Conservation (phyloP, 768 basidiomycete species). For the Collybiopsis luxurians region DNA sequence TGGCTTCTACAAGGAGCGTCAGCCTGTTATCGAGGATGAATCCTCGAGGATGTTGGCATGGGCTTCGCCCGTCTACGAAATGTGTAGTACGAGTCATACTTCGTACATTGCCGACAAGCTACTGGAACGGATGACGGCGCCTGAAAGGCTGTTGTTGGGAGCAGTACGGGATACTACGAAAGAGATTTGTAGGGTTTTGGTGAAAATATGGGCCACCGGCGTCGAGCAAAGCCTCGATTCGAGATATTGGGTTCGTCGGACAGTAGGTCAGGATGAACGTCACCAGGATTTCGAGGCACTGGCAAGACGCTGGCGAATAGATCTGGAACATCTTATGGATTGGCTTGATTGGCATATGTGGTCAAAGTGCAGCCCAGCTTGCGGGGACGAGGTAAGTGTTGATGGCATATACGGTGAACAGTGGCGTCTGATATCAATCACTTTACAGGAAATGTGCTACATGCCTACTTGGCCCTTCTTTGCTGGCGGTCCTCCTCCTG, state of each 20-base stretch:
- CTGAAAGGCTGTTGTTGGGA: conserved; percentile 27
- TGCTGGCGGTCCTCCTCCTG: conserved; percentile 6
- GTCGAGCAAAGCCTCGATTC: conserved; percentile 22
- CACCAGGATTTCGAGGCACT: neutral
- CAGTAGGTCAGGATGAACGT: neutral
- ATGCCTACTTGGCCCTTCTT: conserved; percentile 44
- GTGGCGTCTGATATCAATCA: neutral
- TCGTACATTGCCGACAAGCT: conserved; percentile 17
- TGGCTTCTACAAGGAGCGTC: conserved; percentile 14
- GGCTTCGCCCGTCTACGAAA: conserved; percentile 32
- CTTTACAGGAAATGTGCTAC: conserved; percentile 38
- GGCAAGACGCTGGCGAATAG: conserved; percentile 28
- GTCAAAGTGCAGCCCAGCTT: conserved; percentile 45
- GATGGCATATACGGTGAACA: neutral
- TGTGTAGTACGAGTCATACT: conserved; percentile 32
- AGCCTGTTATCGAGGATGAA: neutral
- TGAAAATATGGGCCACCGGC: conserved; percentile 47
- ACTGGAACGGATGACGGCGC: conserved; percentile 18
- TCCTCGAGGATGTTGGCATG: conserved; percentile 19
- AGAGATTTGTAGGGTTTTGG: conserved; percentile 46
- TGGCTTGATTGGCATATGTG: conserved; percentile 57
- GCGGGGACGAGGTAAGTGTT: conserved; percentile 40
- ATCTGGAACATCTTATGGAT: conserved; percentile 34
- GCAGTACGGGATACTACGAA: conserved; percentile 31
- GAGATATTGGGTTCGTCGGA: neutral